These are phyloP conservation scores for Fusarium sororula DNA, from an alignment of 2,329 filamentous ascomycete genomes.

Conservation along the genomic window DNA sequence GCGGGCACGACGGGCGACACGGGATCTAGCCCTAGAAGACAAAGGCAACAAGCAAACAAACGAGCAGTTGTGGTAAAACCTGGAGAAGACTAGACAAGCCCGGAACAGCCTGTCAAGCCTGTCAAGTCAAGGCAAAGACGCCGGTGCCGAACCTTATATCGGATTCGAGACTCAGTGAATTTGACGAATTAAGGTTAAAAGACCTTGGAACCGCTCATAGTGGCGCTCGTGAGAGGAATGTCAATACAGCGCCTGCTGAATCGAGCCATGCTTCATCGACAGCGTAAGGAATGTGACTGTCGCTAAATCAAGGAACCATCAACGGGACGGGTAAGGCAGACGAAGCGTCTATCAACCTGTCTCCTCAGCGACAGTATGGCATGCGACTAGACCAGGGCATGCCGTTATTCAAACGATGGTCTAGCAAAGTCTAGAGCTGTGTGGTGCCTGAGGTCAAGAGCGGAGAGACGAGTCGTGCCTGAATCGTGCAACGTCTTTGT, in stretches of 20 bases:
- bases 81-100: constrained; percentile 27
- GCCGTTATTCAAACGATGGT: constrained; percentile 2
- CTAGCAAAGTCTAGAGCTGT: constrained; percentile 18
- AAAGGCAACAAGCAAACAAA: constrained; percentile 2
- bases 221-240: constrained; percentile 38
- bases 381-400: constrained; percentile 15
- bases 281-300: constrained; percentile 40
- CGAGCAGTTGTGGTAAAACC: constrained; percentile 8
- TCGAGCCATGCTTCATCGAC: constrained; percentile 19
- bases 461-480: not conserved
- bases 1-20: constrained; percentile 19
- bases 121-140: constrained; percentile 12
- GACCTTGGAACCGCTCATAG: constrained; percentile 20
- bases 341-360: constrained; percentile 8
- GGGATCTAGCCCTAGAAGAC: constrained; percentile 30
- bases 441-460: not conserved
- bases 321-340: constrained; percentile 32
- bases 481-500: constrained; percentile 5
- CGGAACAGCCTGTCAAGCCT: constrained; percentile 14
- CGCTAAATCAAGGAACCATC: constrained; percentile 35
- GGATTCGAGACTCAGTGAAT: constrained; percentile 20
- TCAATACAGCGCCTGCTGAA: constrained; percentile 8
- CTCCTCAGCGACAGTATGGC: constrained; percentile 16
- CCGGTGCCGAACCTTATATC: constrained; percentile 35
- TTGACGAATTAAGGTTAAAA: constrained; percentile 32